phyloP scores from a whole-genome alignment of 768 basidiomycete species.

The Psilocybe subaeruginosa region DNA sequence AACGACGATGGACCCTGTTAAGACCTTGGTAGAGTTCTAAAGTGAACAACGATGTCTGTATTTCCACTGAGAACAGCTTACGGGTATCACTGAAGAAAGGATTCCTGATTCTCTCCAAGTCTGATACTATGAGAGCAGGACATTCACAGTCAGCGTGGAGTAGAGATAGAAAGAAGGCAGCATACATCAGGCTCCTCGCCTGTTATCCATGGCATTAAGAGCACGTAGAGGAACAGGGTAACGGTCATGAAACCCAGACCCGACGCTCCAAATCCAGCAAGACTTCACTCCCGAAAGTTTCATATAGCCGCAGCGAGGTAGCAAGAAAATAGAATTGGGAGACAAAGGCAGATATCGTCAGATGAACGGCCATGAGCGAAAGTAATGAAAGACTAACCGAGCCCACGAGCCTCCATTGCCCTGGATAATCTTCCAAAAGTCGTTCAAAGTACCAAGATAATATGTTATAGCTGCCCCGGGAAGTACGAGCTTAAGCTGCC shows the following conservation, averaged over 20 bases:
- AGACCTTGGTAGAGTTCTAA: slow-evolving; percentile 32
- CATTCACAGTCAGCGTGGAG: no score
- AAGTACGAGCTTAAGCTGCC: slow-evolving; percentile 76
- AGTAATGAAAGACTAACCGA: slow-evolving; percentile 42
- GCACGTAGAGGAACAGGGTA: slow-evolving; percentile 70
- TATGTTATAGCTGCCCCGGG: slow-evolving; percentile 71
- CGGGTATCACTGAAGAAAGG: slow-evolving; percentile 70
- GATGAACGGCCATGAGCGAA: background rate
- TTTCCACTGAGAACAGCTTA: slow-evolving; percentile 25
- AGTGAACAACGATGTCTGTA: background rate
- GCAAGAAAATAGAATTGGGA: background rate
- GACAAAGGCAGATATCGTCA: slow-evolving; percentile 10
- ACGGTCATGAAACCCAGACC: slow-evolving; percentile 64
- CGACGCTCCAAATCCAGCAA: slow-evolving; percentile 55
- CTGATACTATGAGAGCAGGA: slow-evolving; percentile 54
- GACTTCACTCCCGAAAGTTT: slow-evolving; percentile 35
- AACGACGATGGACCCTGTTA: slow-evolving; percentile 69
- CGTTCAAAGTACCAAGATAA: slow-evolving; percentile 56
- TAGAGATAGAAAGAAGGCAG: slow-evolving; percentile 12
- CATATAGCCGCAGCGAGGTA: background rate
- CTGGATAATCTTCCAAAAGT: slow-evolving; percentile 48
- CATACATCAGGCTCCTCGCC: slow-evolving; percentile 73
- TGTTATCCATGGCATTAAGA: slow-evolving; percentile 66
- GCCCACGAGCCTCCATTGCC: slow-evolving; percentile 49
- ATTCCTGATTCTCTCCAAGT: slow-evolving; percentile 75